Percentiles rank a stretch among this genome's conserved stretches.
phyloP scores from a whole-genome alignment of 768 basidiomycete species.

The Lactarius trivialis region DNA sequence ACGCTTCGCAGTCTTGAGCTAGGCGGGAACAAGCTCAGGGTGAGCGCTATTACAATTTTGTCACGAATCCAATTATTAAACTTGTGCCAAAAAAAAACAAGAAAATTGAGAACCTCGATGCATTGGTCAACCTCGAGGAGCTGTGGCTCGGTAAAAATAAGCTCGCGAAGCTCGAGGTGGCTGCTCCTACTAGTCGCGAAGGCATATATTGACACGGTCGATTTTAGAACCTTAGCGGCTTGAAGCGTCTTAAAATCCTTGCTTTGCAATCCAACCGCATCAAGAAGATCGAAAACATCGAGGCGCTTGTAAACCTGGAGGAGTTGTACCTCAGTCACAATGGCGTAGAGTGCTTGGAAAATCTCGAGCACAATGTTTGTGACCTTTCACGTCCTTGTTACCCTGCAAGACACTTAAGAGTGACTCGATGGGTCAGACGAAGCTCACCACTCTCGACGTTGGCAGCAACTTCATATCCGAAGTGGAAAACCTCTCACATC shows the following conservation, averaged over 20 bases:
- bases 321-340: conserved; percentile 95
- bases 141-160: conserved; percentile 99
- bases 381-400: neutral
- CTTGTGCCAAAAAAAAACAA: conserved; percentile 28
- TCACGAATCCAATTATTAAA: conserved; percentile 5
- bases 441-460: conserved; percentile 81
- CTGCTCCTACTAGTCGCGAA: neutral
- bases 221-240: conserved; percentile 55
- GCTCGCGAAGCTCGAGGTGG: conserved; percentile 78
- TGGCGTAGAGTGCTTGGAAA: conserved; percentile 76
- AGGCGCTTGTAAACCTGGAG: conserved; percentile 64
- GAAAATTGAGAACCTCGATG: conserved; percentile 84
- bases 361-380: conserved; percentile 76
- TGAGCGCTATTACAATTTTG: conserved; percentile 34
- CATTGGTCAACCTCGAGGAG: conserved; percentile 78
- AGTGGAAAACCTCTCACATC: conserved; percentile 78
- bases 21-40: conserved; percentile 89
- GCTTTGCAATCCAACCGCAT: conserved; percentile 94
- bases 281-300: conserved; percentile 77
- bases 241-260: conserved; percentile 75
- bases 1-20: conserved; percentile 81
- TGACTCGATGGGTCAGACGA: conserved; percentile 33
- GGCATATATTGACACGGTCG: neutral
- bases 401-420: neutral
- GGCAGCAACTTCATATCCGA: conserved; percentile 76